Conservation (phyloP, 176 grass and related monocot genomes). For the Bolboschoenus planiculmis region DNA sequence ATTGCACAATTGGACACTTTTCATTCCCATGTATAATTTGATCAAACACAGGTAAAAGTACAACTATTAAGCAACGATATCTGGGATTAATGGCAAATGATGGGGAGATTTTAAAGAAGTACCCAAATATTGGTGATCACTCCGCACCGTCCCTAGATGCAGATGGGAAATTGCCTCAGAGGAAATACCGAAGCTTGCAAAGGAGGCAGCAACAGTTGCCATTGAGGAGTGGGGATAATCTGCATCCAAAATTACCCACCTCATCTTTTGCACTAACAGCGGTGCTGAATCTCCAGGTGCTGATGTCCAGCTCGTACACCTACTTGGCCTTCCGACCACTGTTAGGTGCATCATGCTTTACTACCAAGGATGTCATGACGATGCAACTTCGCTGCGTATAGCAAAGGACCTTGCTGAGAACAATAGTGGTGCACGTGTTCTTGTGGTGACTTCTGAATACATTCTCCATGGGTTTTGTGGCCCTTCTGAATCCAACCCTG, state of each 20-base stretch:
- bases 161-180: constrained; percentile 12
- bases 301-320: constrained; percentile 31
- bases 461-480: constrained; percentile 32
- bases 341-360: constrained; percentile 32
- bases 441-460: constrained; percentile 41
- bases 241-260: constrained; percentile 35
- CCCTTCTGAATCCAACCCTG: constrained; percentile 25
- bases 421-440: constrained; percentile 43
- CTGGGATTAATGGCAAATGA: constrained; percentile 8
- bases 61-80: constrained; percentile 27
- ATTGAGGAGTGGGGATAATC: constrained; percentile 39
- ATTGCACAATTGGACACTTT: background rate
- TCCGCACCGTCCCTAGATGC: constrained; percentile 30
- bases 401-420: constrained; percentile 22
- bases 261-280: constrained; percentile 45
- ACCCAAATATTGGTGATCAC: constrained; percentile 4
- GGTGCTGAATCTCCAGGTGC: constrained; percentile 23
- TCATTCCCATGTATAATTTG: too few relatives aligned
- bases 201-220: constrained; percentile 25
- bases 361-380: too few relatives aligned
- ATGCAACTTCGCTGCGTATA: background rate
- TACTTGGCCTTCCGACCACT: constrained; percentile 44
- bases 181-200: constrained; percentile 21
- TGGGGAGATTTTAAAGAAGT: constrained; percentile 22
- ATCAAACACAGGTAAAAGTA: constrained; percentile 25